Percentiles rank a stretch among this genome's conserved stretches.
Evolutionary conservation across 805 yeast genomes (phyloP).

Genomic region (Candida patagonica): DNA sequence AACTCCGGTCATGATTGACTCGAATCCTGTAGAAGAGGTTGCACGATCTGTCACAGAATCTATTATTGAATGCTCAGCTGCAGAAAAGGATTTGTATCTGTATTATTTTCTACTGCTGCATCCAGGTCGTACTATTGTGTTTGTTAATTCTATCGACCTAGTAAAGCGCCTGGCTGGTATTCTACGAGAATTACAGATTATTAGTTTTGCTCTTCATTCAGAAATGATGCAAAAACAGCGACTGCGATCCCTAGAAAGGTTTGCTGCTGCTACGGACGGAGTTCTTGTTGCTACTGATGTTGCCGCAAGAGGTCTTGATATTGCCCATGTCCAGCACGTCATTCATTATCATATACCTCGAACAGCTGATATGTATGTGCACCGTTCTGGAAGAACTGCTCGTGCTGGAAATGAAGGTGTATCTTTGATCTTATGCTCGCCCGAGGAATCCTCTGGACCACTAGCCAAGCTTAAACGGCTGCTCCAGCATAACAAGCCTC

Average conservation of each 20-base stretch:
- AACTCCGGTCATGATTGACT: constrained; percentile 66
- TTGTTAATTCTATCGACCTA: constrained; percentile 91
- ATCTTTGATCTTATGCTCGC: constrained; percentile 86
- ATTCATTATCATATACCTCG: constrained; percentile 94
- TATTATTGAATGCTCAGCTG: constrained; percentile 80
- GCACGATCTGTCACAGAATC: constrained; percentile 74
- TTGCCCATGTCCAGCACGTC: constrained; percentile 83
- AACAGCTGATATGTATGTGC: constrained; percentile 88
- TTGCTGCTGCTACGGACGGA: constrained; percentile 39
- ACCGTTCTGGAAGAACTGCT: constrained; percentile 97
- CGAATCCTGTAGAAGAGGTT: constrained; percentile 75
- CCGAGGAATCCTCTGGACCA: constrained; percentile 89
- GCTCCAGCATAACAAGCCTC: constrained; percentile 26
- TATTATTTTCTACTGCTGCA: constrained; percentile 81
- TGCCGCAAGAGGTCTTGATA: constrained; percentile 96
- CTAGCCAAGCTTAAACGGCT: constrained; percentile 46
- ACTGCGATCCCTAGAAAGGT: constrained; percentile 73
- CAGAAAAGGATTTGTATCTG: constrained; percentile 80
- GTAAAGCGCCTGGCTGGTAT: constrained; percentile 79
- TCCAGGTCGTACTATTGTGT: constrained; percentile 83
- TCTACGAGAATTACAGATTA: constrained; percentile 55
- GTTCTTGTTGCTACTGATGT: constrained; percentile 90
- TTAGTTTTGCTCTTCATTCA: constrained; percentile 75
- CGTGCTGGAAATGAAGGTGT: constrained; percentile 92
- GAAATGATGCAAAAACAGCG: constrained; percentile 94